Evolutionary conservation across 768 basidiomycete species (phyloP).

Genomic region (Tricholoma saponaceum): DNA sequence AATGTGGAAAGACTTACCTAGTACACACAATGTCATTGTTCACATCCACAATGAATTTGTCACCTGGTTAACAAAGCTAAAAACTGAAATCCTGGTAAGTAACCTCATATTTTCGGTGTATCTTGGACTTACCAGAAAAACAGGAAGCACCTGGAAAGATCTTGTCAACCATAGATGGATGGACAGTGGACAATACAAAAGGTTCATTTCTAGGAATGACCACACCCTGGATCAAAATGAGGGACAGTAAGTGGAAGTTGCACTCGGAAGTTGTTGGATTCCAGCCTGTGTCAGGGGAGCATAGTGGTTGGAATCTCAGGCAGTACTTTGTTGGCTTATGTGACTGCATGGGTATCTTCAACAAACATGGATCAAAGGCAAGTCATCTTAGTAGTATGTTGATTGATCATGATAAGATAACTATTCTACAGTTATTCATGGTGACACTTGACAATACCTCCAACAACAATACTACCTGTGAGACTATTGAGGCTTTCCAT

Average conservation of each 20-base stretch:
- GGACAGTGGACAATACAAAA: conserved; percentile 16
- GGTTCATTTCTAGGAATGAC: conserved; percentile 15
- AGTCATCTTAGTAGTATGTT: neutral
- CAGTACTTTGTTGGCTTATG: conserved; percentile 19
- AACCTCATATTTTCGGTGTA: conserved; percentile 8
- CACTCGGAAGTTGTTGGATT: too few species aligned
- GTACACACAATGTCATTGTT: conserved; percentile 8
- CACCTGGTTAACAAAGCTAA: neutral
- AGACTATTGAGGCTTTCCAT: too few species aligned
- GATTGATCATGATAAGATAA: neutral
- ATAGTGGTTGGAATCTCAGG: conserved; percentile 8
- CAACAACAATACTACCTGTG: too few species aligned
- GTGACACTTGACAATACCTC: neutral
- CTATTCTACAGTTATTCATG: neutral
- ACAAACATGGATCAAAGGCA: conserved; percentile 17
- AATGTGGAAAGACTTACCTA: conserved; percentile 3
- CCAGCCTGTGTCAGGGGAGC: too few species aligned
- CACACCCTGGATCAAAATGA: conserved; percentile 18
- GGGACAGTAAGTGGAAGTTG: too few species aligned
- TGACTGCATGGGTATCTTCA: conserved; percentile 19
- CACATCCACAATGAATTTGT: conserved; percentile 17
- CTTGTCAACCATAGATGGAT: conserved; percentile 16
- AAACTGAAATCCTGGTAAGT: conserved; percentile 10
- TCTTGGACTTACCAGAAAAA: conserved; percentile 6
- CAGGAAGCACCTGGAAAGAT: conserved; percentile 18